Conservation (phyloP, 2,329 filamentous ascomycete genomes). For the Seiridium unicorne region DNA sequence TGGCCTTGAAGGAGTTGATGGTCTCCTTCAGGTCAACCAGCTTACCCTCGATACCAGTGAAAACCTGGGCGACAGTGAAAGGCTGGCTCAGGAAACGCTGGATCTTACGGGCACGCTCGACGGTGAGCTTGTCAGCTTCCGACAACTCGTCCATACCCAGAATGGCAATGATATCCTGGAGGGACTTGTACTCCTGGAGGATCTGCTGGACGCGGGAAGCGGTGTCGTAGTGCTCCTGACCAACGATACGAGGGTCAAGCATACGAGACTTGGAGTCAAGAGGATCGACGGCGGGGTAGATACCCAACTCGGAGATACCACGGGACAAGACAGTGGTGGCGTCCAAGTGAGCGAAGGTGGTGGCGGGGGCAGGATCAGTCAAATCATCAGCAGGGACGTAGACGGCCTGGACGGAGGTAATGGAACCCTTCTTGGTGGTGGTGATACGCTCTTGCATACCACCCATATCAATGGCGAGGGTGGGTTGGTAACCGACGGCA, state of each 20-base stretch:
- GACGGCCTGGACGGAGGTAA: conserved; percentile 99
- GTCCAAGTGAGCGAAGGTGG: conserved; percentile 99
- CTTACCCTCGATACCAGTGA: conserved; percentile 92
- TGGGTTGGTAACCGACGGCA: conserved; percentile 99
- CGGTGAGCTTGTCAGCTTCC: conserved; percentile 98
- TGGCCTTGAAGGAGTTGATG: conserved; percentile 95
- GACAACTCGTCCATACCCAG: conserved; percentile 99
- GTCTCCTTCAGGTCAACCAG: conserved; percentile 99
- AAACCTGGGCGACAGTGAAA: conserved; percentile 84
- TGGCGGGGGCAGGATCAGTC: conserved; percentile 99
- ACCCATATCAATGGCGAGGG: conserved; percentile 98
- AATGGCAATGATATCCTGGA: conserved; percentile 99
- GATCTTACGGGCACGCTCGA: conserved; percentile 99
- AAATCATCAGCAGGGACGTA: conserved; percentile 99
- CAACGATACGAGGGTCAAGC: conserved; percentile 97
- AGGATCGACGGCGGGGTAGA: conserved; percentile 99
- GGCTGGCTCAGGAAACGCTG: conserved; percentile 99
- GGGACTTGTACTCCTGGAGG: conserved; percentile 99
- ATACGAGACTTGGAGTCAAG: conserved; percentile 99
- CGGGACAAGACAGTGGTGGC: conserved; percentile 99
- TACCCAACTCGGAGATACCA: conserved; percentile 99
- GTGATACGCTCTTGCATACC: conserved; percentile 99
- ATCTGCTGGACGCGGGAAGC: conserved; percentile 97
- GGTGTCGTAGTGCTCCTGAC: conserved; percentile 95
- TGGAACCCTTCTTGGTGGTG: conserved; percentile 98